These are phyloP conservation scores for Citrus sp. DNA, from an alignment of 345 rosid species.

Conservation along the genomic window DNA sequence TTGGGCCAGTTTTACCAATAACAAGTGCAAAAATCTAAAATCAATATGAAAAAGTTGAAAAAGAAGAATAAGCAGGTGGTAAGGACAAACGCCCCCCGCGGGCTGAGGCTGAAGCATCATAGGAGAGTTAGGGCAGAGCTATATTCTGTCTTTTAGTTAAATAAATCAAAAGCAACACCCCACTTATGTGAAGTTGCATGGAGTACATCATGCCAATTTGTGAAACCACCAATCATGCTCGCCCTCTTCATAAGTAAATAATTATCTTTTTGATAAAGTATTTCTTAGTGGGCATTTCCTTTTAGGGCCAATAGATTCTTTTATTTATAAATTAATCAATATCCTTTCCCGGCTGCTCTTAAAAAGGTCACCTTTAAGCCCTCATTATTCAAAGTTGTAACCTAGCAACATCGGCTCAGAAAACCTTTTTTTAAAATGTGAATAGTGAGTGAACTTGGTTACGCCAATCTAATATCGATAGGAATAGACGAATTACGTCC, in stretches of 20 bases:
- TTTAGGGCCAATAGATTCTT: slow-evolving; percentile 27
- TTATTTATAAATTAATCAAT: slow-evolving; percentile 3
- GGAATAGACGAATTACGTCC: slow-evolving; percentile 7
- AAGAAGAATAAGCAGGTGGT: slow-evolving; percentile 39
- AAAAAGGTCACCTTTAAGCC: slow-evolving; percentile 33
- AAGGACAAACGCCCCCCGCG: slow-evolving; percentile 21
- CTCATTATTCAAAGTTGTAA: slow-evolving; percentile 14
- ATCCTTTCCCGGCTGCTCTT: slow-evolving; percentile 34
- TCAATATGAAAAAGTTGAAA: background rate
- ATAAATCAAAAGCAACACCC: slow-evolving; percentile 37
- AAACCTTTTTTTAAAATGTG: background rate
- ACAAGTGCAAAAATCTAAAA: slow-evolving; percentile 3
- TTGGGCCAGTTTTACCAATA: slow-evolving; percentile 18
- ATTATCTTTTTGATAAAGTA: slow-evolving; percentile 32
- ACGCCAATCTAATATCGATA: background rate
- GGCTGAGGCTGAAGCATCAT: slow-evolving; percentile 41
- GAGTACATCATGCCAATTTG: slow-evolving; percentile 57
- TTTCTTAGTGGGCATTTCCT: slow-evolving; percentile 79
- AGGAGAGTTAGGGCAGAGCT: slow-evolving; percentile 21
- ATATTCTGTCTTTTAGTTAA: slow-evolving; percentile 33
- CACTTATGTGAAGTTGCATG: slow-evolving; percentile 58
- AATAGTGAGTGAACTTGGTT: background rate
- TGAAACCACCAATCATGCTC: slow-evolving; percentile 50
- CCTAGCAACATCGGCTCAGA: background rate
- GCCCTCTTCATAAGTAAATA: slow-evolving; percentile 21